Evolutionary conservation across 495 filamentous ascomycete genomes (phyloP).

Genomic region (Penicillium paradoxum): DNA sequence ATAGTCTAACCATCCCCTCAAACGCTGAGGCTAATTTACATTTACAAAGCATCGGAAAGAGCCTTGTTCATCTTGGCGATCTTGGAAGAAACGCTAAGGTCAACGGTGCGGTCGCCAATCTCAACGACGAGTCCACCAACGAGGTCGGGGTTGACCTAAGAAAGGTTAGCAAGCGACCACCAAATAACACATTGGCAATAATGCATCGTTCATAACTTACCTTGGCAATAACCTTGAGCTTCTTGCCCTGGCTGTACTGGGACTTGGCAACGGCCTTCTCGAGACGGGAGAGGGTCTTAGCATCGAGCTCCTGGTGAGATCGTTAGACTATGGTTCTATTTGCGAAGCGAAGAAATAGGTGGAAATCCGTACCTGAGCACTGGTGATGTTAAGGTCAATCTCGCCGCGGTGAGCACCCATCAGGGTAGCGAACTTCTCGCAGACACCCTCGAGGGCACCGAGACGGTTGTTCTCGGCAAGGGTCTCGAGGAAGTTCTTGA

Average conservation of each 20-base stretch:
- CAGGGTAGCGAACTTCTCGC: conserved; percentile 78
- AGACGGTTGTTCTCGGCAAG: conserved; percentile 96
- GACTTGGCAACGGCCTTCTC: conserved; percentile 88
- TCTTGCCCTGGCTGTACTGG: conserved; percentile 85
- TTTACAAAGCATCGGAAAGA: conserved; percentile 92
- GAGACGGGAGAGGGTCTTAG: conserved; percentile 75
- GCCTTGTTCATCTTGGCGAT: conserved; percentile 99
- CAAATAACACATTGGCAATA: no score
- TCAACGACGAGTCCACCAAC: conserved; percentile 92
- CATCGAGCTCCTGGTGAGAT: conserved; percentile 70
- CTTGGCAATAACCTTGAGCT: conserved; percentile 92
- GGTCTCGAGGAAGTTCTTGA: conserved; percentile 89
- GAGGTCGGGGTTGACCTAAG: conserved; percentile 87
- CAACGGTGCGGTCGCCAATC: conserved; percentile 95
- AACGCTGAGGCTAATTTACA: conserved; percentile 30
- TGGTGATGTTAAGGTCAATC: conserved; percentile 85
- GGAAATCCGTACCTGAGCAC: conserved; percentile 64
- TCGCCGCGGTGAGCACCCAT: conserved; percentile 89
- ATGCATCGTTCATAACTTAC: conserved; percentile 38
- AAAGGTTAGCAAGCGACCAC: background rate
- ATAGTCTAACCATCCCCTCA: conserved; percentile 22
- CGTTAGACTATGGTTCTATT: conserved; percentile 7
- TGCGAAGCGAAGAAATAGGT: background rate
- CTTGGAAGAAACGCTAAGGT: conserved; percentile 91
- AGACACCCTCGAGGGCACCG: conserved; percentile 71